Conservation (phyloP, 805 yeast genomes). For the Metschnikowia picachoensis region DNA sequence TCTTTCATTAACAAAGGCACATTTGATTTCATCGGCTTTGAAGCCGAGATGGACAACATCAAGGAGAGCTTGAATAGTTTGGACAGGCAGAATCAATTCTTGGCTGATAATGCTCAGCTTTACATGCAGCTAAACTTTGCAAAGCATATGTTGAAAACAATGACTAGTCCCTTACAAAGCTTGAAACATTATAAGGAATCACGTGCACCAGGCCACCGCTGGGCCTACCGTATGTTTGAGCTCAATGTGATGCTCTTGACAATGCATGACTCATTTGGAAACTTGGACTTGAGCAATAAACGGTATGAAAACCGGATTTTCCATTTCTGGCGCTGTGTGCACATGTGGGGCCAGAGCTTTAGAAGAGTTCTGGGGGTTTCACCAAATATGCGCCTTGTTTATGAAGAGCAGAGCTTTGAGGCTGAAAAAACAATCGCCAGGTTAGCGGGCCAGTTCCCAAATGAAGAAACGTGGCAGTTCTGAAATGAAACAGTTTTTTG, state of each 20-base stretch:
- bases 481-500: not conserved
- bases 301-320: not conserved
- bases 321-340: not conserved
- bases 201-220: not conserved
- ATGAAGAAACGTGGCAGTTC: not conserved
- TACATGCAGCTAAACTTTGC: not conserved
- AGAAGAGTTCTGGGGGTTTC: not conserved
- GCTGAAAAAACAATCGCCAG: not conserved
- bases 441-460: not conserved
- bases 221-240: constrained; percentile 1
- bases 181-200: not conserved
- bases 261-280: not conserved
- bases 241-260: constrained; percentile 1
- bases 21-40: not conserved
- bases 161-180: not conserved
- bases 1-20: not conserved
- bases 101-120: not conserved
- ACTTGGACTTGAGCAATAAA: not conserved
- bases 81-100: not conserved
- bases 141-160: not conserved
- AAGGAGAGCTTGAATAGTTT: too few species aligned
- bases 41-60: not conserved
- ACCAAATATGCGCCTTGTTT: not conserved
- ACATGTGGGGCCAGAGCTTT: not conserved
- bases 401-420: not conserved